phyloP scores from a whole-genome alignment of 441 rosid genomes.

The Pelargonium myrrhifolium region DNA sequence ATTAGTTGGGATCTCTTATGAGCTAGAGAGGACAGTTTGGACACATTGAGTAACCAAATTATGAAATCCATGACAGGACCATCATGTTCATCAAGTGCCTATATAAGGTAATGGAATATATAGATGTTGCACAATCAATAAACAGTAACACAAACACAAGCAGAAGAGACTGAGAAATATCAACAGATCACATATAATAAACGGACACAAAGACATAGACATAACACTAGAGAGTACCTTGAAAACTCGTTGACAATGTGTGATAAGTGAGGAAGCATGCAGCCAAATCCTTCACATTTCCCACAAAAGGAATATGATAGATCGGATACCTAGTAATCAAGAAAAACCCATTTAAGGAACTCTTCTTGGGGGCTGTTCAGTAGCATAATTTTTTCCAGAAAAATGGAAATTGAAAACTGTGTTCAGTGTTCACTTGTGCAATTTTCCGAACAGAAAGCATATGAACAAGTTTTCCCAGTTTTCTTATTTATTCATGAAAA shows the following conservation, averaged over 20 bases:
- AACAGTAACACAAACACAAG: not conserved
- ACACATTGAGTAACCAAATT: not conserved
- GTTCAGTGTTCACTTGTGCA: too few relatives aligned
- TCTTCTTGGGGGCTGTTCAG: not conserved
- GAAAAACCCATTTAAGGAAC: not conserved
- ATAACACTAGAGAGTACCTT: slow-evolving; percentile 26
- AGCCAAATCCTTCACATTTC: slow-evolving; percentile 23
- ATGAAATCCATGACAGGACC: not conserved
- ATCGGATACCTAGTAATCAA: slow-evolving; percentile 39
- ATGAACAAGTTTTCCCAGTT: too few relatives aligned
- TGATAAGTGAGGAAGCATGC: slow-evolving; percentile 46
- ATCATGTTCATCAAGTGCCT: not conserved
- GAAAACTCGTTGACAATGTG: slow-evolving; percentile 22
- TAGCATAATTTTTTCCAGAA: too few relatives aligned
- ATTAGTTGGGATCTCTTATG: not conserved
- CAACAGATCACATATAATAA: not conserved
- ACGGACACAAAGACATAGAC: not conserved
- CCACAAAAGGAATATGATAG: slow-evolving; percentile 33
- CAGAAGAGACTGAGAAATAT: not conserved
- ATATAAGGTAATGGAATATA: not conserved
- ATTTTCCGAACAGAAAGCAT: too few relatives aligned
- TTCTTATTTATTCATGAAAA: too few relatives aligned
- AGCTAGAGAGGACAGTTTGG: not conserved
- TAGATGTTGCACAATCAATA: not conserved
- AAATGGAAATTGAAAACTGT: too few relatives aligned